phyloP scores from a whole-genome alignment of 352 stramenopile species.

The Pythium aphanidermatum region DNA sequence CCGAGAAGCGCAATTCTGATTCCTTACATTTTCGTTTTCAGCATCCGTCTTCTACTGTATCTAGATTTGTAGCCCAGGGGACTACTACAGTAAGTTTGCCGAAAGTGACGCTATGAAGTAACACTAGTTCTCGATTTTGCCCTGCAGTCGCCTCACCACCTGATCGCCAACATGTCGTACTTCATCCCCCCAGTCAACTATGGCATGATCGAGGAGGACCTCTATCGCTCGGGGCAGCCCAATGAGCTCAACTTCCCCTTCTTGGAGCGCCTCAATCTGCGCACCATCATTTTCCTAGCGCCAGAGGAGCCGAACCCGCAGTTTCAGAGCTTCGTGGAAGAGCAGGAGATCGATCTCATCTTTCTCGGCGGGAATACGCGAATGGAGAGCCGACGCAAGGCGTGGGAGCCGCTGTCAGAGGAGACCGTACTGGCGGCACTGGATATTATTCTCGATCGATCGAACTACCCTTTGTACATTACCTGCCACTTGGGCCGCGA shows the following conservation, averaged over 20 bases:
- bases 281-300: conserved; percentile 90
- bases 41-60: too few relatives aligned
- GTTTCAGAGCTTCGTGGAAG: conserved; percentile 87
- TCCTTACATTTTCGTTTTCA: conserved; percentile 2
- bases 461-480: conserved; percentile 89
- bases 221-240: conserved; percentile 87
- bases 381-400: conserved; percentile 83
- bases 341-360: conserved; percentile 88
- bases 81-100: background rate
- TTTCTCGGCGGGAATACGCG: conserved; percentile 85
- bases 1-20: too few relatives aligned
- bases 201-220: conserved; percentile 88
- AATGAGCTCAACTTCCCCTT: conserved; percentile 93
- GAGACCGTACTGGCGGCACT: conserved; percentile 89
- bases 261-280: conserved; percentile 85
- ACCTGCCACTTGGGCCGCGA: conserved; percentile 89
- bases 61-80: background rate
- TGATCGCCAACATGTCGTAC: conserved; percentile 61
- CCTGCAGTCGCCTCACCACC: too few relatives aligned
- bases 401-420: conserved; percentile 80
- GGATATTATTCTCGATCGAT: conserved; percentile 83
- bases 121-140: too few relatives aligned
- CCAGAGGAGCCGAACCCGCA: conserved; percentile 87
- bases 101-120: conserved; percentile 22
- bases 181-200: conserved; percentile 93